Percentiles rank a stretch among this genome's conserved stretches.
phyloP scores from a whole-genome alignment of 78 protist species.

The Dictyostelium citrinum region DNA sequence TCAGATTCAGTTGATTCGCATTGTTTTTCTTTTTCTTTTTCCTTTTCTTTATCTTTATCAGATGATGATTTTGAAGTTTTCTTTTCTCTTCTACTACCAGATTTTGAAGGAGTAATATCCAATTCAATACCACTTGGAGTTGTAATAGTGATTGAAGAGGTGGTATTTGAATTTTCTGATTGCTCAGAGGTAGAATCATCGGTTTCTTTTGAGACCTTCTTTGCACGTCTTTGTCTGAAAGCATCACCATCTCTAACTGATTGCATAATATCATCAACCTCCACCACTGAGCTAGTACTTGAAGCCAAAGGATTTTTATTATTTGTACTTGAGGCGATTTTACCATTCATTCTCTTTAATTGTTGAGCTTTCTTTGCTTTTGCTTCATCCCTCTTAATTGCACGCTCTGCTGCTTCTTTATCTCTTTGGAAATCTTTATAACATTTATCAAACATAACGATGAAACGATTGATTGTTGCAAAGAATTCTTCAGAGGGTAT shows the following conservation, averaged over 20 bases:
- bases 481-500: slow-evolving; percentile 65
- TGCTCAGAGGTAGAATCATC: too few species aligned
- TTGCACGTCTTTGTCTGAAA: slow-evolving; percentile 28
- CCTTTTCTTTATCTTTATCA: neutral
- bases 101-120: neutral
- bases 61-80: neutral
- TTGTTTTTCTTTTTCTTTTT: neutral
- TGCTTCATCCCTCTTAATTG: slow-evolving; percentile 38
- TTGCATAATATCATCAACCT: slow-evolving; percentile 73
- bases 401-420: slow-evolving; percentile 52
- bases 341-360: slow-evolving; percentile 21
- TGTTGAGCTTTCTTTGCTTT: slow-evolving; percentile 25
- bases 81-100: neutral
- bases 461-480: neutral
- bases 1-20: neutral
- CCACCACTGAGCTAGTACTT: neutral
- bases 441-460: slow-evolving; percentile 28
- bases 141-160: neutral
- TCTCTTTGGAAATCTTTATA: slow-evolving; percentile 42
- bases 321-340: neutral
- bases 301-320: neutral
- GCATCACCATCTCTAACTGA: slow-evolving; percentile 69
- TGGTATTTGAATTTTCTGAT: neutral
- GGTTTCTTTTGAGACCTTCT: neutral
- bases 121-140: neutral